Base-by-base conservation (phyloP, 208 protist genomes). In the Vickermania spadyakhi region DNA sequence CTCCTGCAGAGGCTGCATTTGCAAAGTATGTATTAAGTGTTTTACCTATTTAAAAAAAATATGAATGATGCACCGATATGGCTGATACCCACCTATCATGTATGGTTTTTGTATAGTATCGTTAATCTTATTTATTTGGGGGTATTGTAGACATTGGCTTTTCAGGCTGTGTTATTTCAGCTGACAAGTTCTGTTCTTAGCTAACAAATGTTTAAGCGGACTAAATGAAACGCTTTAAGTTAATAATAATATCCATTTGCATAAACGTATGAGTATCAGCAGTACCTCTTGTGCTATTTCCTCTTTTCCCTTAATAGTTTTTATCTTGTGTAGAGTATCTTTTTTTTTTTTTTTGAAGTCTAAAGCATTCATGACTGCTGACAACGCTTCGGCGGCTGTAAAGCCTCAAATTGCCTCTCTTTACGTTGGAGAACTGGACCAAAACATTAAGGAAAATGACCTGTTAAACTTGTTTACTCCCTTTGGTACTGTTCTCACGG, bases 401-500 rank as follows among this genome's bases (percentile, higher is more conserved):
- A 27, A 18, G 13, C 51, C 51, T 27, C 81, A 98, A 76, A 72
- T 97, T 81, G 76, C 86, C 2, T 99, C 97, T 13, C 86, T 99
- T 28, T 99, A 99, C 73, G 96, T 99, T 29, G 98, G 98, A 58
- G 97, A 99, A 60, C 84, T 99, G 18, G 95, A 98, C 41, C 86
- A 96, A 21, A 84, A 79, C 31, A 85, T 91, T 66, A 79, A 72
- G 23, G 97, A 98, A 72, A 81, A 88, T 21, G 68, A 94, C 56
- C 85, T 99, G 28, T 98, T 98, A 60, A 96, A 99, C 60, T 57
- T 99, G 14, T 99, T 99, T 84, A 98, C 96, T 66, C 73, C 93
- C 14, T 96, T 98, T 56, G 98, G 98, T 68, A 97, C 95, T 7
- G 97, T 99, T 68, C 81, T 97, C n/a, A 98, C 96, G 56, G 98